Conservation (phyloP, 2,329 filamentous ascomycete genomes). For the Penicillium olsonii region DNA sequence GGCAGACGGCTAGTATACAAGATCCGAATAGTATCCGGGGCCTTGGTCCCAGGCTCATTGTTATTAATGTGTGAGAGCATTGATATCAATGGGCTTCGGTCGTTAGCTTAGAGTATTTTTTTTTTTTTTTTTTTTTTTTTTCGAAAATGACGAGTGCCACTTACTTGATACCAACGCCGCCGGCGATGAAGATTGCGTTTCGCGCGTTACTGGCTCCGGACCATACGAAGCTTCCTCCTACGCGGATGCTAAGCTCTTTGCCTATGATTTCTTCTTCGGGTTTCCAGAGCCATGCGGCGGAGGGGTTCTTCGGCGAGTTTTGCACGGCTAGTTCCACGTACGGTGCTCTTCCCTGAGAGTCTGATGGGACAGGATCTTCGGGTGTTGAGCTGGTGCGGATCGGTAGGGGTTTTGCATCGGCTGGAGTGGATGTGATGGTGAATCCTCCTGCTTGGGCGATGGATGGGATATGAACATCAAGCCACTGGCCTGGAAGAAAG, state of each 20-base stretch:
- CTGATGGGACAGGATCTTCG: slow-evolving; percentile 19
- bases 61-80: slow-evolving; percentile 64
- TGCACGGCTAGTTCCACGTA: slow-evolving; percentile 81
- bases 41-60: slow-evolving; percentile 42
- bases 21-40: slow-evolving; percentile 55
- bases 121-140: too few relatives aligned
- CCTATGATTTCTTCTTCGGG: slow-evolving; percentile 58
- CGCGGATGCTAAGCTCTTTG: slow-evolving; percentile 63
- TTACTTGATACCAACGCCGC: slow-evolving; percentile 79
- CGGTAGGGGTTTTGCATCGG: slow-evolving; percentile 47
- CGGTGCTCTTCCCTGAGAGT: slow-evolving; percentile 33
- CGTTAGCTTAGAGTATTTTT: background rate
- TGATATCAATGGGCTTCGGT: slow-evolving; percentile 65
- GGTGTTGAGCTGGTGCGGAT: slow-evolving; percentile 11
- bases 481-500: slow-evolving; percentile 84
- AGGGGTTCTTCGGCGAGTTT: slow-evolving; percentile 67
- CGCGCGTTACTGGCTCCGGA: slow-evolving; percentile 56
- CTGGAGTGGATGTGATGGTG: slow-evolving; percentile 78
- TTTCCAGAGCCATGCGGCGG: slow-evolving; percentile 76
- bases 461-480: slow-evolving; percentile 75
- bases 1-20: slow-evolving; percentile 62
- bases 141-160: slow-evolving; percentile 19
- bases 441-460: slow-evolving; percentile 76
- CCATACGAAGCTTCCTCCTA: slow-evolving; percentile 81
- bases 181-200: slow-evolving; percentile 73